Evolutionary conservation across 2,329 filamentous ascomycete species (phyloP), one percentile per base, ranked within the genome.

Genomic region (Colletotrichum viniferum): DNA sequence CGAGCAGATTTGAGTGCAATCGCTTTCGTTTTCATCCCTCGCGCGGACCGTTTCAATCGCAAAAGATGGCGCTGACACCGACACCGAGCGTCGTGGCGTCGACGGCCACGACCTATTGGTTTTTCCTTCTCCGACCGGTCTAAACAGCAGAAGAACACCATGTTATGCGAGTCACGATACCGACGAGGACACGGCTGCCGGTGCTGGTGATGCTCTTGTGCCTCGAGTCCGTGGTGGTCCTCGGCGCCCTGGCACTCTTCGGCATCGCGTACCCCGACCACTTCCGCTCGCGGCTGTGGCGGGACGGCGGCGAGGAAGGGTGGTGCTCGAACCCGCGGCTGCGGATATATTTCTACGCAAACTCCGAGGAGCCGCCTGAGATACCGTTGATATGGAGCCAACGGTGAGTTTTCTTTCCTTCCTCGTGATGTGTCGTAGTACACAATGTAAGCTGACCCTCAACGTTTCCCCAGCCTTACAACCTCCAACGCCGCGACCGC

Each of bases 321-420:
- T 83, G 79, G 78, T 83, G 79, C 74, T 83, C 81, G 43, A 80
- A 81, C 43, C 82, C 81, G 5, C 79, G 79, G 4, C 34, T 78
- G 48, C 73, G 80, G 55, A 81, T 81, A 7, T 83, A 81, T 71
- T 82, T 77, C 64, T 82, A 81, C 21, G 81, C 82, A 32, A 82
- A 83, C 77, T 76, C 81, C 30, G 74, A 76, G n/a, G 80, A 82
- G 48, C 79, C 78, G 18, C 80, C 82, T 7, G 77, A 79, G 55
- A 77, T 82, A 4, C 79, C 81, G 4, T 48, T 79, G 12, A 78
- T 82, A 21, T 82, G 82, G 80, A 78, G 77, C 3, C 77, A 81
- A 58, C 79, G 77, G 82, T 82, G 73, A 14, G 75, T 43, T 8
- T 32, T 3, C 61, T n/a, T 18, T 48, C 2, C 58, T 56, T 36